phyloP scores from a whole-genome alignment of 768 basidiomycete species.

The Pisolithus orientalis region DNA sequence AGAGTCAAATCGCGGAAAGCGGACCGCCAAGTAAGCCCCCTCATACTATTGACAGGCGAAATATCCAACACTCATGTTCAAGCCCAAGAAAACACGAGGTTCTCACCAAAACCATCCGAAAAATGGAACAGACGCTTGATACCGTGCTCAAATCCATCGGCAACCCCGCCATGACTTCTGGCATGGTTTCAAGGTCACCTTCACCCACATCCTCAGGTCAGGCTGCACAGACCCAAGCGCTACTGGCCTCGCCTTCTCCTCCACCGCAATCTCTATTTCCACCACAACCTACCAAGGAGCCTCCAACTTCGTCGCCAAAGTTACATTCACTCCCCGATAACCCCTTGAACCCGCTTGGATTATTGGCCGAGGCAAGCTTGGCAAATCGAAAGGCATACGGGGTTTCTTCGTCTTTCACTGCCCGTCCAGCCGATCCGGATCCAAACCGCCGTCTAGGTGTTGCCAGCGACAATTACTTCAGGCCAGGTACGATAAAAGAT shows the following conservation, averaged over 20 bases:
- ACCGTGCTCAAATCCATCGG: conserved; percentile 86
- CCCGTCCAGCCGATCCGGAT: conserved; percentile 31
- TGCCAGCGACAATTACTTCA: conserved; percentile 86
- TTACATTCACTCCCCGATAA: conserved; percentile 91
- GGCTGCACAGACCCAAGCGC: conserved; percentile 45
- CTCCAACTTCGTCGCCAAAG: conserved; percentile 61
- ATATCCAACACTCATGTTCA: conserved; percentile 23
- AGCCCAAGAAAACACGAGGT: conserved; percentile 74
- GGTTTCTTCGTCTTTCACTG: conserved; percentile 34
- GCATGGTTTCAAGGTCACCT: conserved; percentile 77
- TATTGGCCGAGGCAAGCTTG: conserved; percentile 85
- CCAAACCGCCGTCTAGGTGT: conserved; percentile 61
- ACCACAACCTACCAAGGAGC: conserved; percentile 12
- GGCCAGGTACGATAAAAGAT: conserved; percentile 54
- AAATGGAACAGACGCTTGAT: conserved; percentile 92
- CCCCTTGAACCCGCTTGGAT: conserved; percentile 83
- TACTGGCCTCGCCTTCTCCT: conserved; percentile 47
- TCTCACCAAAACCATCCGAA: conserved; percentile 72
- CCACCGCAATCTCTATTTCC: conserved; percentile 37
- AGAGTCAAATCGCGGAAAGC: conserved; percentile 92
- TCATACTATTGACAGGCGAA: conserved; percentile 12
- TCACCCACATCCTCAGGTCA: conserved; percentile 69
- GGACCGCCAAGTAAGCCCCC: conserved; percentile 63
- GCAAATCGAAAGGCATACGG: conserved; percentile 63
- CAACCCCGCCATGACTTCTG: conserved; percentile 71